A percentile compares a stretch with the other conserved stretches of the same genome.
phyloP scores from a whole-genome alignment of 345 rosid species.

The Populus ilicifolia region DNA sequence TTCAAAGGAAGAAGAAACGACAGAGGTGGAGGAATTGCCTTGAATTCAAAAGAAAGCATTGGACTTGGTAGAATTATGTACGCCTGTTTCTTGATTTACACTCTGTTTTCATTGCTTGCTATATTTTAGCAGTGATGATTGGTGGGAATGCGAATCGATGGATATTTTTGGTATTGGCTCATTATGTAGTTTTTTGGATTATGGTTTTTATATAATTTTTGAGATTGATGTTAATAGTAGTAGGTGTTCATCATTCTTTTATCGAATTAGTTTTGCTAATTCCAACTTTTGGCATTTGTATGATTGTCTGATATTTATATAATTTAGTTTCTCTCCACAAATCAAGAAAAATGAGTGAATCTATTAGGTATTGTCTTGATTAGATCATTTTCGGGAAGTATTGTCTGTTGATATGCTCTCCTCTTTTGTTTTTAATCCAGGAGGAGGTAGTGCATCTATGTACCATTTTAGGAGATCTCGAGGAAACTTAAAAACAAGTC shows the following conservation, averaged over 20 bases:
- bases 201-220: neutral
- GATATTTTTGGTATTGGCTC: neutral
- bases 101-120: conserved; percentile 89
- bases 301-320: neutral
- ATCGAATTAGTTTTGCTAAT: neutral
- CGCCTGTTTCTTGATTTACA: conserved; percentile 92
- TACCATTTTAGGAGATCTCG: neutral
- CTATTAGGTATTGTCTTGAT: neutral
- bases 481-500: neutral
- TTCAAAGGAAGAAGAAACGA: too few species aligned
- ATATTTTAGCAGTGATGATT: conserved; percentile 42
- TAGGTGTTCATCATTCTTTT: neutral
- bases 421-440: neutral
- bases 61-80: conserved; percentile 21
- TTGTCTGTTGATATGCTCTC: neutral
- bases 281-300: neutral
- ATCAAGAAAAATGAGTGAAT: neutral
- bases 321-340: neutral
- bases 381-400: neutral
- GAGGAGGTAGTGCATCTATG: neutral
- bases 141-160: neutral
- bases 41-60: too few species aligned
- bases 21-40: too few species aligned
- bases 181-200: neutral
- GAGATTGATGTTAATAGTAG: neutral